Conservation (phyloP, 805 yeast genomes). For the Nakazawaea wyomingensis region DNA sequence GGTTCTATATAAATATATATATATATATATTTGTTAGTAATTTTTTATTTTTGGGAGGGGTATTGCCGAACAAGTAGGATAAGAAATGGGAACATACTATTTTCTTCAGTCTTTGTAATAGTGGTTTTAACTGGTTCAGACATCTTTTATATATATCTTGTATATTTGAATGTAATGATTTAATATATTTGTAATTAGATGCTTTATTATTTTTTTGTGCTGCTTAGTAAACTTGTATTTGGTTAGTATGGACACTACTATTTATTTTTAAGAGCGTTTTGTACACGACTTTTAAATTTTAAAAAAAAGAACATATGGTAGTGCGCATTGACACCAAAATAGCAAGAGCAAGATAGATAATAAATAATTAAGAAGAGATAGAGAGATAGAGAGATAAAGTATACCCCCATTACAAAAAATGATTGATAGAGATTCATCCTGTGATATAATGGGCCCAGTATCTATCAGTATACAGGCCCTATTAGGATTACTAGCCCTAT, state of each 20-base stretch:
- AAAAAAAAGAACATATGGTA: no score
- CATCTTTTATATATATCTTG: not conserved
- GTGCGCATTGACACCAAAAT: no score
- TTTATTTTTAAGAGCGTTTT: no score
- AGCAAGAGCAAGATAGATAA: not conserved
- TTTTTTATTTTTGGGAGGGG: no score
- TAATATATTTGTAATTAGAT: not conserved
- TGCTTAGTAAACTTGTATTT: no score
- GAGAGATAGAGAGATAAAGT: not conserved
- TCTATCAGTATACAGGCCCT: conserved; percentile 72
- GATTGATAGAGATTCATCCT: conserved; percentile 26
- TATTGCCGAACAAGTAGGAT: no score
- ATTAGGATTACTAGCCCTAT: conserved; percentile 72
- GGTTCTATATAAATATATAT: conserved; percentile 37
- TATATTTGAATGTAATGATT: no score
- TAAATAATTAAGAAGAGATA: not conserved
- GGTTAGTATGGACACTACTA: not conserved
- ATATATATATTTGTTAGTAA: no score
- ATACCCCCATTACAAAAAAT: no score
- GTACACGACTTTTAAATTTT: no score
- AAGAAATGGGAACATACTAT: no score
- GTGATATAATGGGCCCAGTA: conserved; percentile 79
- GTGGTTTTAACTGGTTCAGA: not conserved
- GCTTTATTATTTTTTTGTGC: not conserved
- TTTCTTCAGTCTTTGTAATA: not conserved